Percentiles rank a stretch among this genome's conserved stretches.
Conservation (phyloP, 768 basidiomycete species). For the Russula brevipes region DNA sequence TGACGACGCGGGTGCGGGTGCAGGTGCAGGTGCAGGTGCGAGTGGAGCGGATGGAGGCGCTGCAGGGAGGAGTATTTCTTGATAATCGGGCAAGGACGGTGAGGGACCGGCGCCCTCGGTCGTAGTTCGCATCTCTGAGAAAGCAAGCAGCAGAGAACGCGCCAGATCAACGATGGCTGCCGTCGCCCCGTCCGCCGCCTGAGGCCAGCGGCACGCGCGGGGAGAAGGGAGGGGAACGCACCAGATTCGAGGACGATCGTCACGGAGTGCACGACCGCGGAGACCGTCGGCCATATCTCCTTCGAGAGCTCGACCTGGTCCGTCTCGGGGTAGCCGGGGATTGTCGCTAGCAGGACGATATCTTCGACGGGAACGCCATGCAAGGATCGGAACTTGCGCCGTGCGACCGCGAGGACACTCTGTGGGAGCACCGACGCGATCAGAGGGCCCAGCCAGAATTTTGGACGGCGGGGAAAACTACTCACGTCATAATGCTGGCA, state of each 20-base stretch:
- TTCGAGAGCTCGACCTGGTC: neutral
- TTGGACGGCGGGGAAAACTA: neutral
- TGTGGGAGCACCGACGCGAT: neutral
- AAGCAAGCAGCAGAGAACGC: too few species aligned
- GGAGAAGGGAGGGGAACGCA: neutral
- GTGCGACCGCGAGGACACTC: neutral
- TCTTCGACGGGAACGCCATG: neutral
- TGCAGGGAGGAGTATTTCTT: too few species aligned
- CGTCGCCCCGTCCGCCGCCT: neutral
- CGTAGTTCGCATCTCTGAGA: too few species aligned
- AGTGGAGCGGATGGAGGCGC: too few species aligned
- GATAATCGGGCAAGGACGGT: too few species aligned
- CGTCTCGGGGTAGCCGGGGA: neutral
- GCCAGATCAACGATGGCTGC: neutral
- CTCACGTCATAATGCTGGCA: conserved; percentile 3
- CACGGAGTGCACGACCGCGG: neutral
- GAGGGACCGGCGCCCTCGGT: too few species aligned
- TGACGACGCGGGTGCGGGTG: too few species aligned
- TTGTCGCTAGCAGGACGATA: neutral
- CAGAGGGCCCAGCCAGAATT: neutral
- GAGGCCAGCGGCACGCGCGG: too few species aligned
- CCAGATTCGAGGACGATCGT: conserved; percentile 5
- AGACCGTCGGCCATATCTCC: neutral
- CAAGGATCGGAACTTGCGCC: neutral
- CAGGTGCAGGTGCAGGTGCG: too few species aligned